These are phyloP conservation scores for Syncephalastrum sp. DNA, from an alignment of 371 early-diverging fungal genomes.

Conservation along the genomic window DNA sequence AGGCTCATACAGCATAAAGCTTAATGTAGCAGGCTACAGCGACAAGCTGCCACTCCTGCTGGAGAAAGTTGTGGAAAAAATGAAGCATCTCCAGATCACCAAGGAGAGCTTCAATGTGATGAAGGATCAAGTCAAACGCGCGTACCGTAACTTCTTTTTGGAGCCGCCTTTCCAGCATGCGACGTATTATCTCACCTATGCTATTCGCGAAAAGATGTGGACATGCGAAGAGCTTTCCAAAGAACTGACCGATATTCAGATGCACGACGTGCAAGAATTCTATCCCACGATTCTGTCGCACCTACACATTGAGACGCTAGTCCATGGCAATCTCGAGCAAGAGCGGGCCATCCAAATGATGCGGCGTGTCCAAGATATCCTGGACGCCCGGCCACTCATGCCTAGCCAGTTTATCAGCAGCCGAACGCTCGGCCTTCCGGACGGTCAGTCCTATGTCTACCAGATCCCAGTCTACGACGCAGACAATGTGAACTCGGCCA, in stretches of 20 bases:
- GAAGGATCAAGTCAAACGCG: conserved; percentile 66
- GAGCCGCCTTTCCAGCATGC: conserved; percentile 80
- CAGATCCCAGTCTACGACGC: conserved; percentile 63
- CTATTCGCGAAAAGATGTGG: conserved; percentile 77
- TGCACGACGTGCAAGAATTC: conserved; percentile 67
- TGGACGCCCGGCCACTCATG: conserved; percentile 60
- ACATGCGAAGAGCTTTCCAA: conserved; percentile 71
- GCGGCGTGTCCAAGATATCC: conserved; percentile 43
- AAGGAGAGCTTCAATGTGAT: conserved; percentile 72
- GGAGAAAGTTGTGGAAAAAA: conserved; percentile 64
- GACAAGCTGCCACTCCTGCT: conserved; percentile 79
- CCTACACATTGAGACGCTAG: conserved; percentile 77
- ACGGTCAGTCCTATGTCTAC: conserved; percentile 43
- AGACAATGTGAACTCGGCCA: conserved; percentile 82
- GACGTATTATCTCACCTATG: conserved; percentile 63
- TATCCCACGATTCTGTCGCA: conserved; percentile 63
- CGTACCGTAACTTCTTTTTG: conserved; percentile 65
- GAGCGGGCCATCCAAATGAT: conserved; percentile 60
- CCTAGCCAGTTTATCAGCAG: conserved; percentile 56
- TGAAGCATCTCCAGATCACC: conserved; percentile 62
- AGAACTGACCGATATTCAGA: conserved; percentile 53
- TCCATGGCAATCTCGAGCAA: conserved; percentile 77
- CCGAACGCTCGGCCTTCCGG: conserved; percentile 64
- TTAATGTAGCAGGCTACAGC: conserved; percentile 80
- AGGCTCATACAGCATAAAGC: conserved; percentile 8